Evolutionary conservation across 345 rosid species (phyloP).

Genomic region (Gossypium thurberi): DNA sequence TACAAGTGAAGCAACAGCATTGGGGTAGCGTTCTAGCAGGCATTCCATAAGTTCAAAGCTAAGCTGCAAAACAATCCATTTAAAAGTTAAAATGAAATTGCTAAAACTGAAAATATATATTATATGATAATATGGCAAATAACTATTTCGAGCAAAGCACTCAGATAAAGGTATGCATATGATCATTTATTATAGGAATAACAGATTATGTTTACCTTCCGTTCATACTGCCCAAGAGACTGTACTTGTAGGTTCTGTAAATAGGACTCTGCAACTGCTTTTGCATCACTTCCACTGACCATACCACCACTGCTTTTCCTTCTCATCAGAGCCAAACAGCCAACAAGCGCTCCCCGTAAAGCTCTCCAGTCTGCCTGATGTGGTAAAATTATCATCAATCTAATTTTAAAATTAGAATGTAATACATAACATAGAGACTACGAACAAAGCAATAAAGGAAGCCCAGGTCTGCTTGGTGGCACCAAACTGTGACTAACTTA

Average conservation of each 20-base stretch:
- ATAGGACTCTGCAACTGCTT: constrained; percentile 51
- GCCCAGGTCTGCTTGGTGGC: background rate
- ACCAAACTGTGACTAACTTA: background rate
- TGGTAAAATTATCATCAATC: constrained; percentile 24
- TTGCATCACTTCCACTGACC: constrained; percentile 48
- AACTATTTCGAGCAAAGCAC: background rate
- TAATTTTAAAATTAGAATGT: constrained; percentile 13
- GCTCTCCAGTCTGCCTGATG: constrained; percentile 95
- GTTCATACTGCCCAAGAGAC: constrained; percentile 63
- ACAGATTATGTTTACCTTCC: constrained; percentile 44
- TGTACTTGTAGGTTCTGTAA: constrained; percentile 59
- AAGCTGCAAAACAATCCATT: constrained; percentile 46
- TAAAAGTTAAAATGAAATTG: constrained; percentile 14
- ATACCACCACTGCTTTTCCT: constrained; percentile 46
- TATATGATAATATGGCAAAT: background rate
- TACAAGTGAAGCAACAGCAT: constrained; percentile 52
- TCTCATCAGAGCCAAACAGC: constrained; percentile 75
- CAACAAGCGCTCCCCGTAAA: constrained; percentile 77
- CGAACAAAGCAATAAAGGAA: background rate
- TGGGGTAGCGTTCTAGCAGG: constrained; percentile 54
- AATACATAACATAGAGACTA: background rate
- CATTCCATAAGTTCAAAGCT: constrained; percentile 80
- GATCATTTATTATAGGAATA: background rate
- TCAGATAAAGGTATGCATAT: background rate
- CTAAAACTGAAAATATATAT: background rate